These are phyloP conservation scores for Telfairia occidentalis DNA, from an alignment of 331 rosid genomes.

Conservation along the genomic window DNA sequence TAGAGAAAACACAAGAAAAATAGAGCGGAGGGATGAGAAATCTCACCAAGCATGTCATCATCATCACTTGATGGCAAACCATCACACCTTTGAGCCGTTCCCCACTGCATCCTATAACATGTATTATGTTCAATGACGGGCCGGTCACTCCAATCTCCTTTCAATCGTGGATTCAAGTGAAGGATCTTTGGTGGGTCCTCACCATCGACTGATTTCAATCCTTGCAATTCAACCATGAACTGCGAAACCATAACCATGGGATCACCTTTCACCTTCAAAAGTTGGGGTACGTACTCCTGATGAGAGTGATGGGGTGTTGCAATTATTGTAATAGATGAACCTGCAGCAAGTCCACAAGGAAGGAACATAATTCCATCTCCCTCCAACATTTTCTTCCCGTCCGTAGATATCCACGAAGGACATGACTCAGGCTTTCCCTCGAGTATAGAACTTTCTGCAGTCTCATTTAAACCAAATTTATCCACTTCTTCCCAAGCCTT, in stretches of 20 bases:
- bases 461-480: conserved; percentile 35
- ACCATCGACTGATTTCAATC: conserved; percentile 84
- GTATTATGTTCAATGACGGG: conserved; percentile 94
- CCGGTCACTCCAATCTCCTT: conserved; percentile 80
- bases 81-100: conserved; percentile 84
- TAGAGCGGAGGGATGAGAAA: conserved; percentile 13
- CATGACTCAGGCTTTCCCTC: conserved; percentile 65
- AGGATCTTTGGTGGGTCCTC: conserved; percentile 95
- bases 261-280: conserved; percentile 40
- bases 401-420: conserved; percentile 85
- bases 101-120: conserved; percentile 99
- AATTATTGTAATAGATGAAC: conserved; percentile 84
- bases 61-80: conserved; percentile 56
- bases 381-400: conserved; percentile 46
- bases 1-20: not conserved
- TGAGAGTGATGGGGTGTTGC: conserved; percentile 83
- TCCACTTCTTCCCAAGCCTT: conserved; percentile 78
- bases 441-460: conserved; percentile 34
- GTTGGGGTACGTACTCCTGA: conserved; percentile 60
- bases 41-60: conserved; percentile 80
- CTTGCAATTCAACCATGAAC: conserved; percentile 93
- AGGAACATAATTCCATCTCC: conserved; percentile 80
- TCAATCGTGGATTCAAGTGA: conserved; percentile 83
- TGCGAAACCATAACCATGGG: conserved; percentile 68
- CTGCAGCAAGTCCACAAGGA: conserved; percentile 98